A percentile compares a stretch with the other conserved stretches of the same genome.
Conservation (phyloP, 2,329 filamentous ascomycete species). For the Cadophora sp. region DNA sequence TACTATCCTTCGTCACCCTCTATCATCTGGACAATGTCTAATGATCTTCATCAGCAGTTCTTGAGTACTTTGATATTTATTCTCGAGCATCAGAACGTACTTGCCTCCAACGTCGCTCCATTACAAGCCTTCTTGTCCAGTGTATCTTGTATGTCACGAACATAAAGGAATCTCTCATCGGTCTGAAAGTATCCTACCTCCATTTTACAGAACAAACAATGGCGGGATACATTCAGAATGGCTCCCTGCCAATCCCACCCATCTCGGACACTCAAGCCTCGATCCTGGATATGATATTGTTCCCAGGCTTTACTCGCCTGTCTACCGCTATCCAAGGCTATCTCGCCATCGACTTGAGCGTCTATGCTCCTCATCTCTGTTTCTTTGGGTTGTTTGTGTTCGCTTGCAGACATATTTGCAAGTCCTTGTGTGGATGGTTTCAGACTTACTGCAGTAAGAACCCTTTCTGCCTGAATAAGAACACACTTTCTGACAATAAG, state of each 20-base stretch:
- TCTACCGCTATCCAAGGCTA: slow-evolving; percentile 59
- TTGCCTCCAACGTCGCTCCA: slow-evolving; percentile 1
- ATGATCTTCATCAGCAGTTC: slow-evolving; percentile 13
- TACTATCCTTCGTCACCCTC: slow-evolving; percentile 13
- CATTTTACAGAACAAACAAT: slow-evolving; percentile 10
- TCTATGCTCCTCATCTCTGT: slow-evolving; percentile 64
- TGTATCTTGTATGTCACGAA: too few relatives aligned
- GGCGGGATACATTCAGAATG: slow-evolving; percentile 41
- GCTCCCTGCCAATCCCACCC: background rate
- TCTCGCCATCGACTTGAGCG: slow-evolving; percentile 64
- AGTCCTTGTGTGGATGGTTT: too few relatives aligned
- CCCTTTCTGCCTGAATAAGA: too few relatives aligned
- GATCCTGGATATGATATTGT: slow-evolving; percentile 5
- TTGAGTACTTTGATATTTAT: background rate
- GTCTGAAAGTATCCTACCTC: too few relatives aligned
- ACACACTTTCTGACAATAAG: too few relatives aligned
- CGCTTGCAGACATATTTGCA: too few relatives aligned
- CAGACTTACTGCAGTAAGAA: too few relatives aligned
- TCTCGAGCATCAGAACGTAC: slow-evolving; percentile 17
- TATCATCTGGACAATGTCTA: slow-evolving; percentile 11
- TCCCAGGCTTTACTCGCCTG: slow-evolving; percentile 5
- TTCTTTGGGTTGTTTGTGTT: slow-evolving; percentile 57
- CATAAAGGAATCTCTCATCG: too few relatives aligned
- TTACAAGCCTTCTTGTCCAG: too few relatives aligned
- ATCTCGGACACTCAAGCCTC: slow-evolving; percentile 13